Evolutionary conservation across 441 rosid species (phyloP), one percentile per base, ranked within the genome.

Genomic region (Arabidopsis hybrid): DNA sequence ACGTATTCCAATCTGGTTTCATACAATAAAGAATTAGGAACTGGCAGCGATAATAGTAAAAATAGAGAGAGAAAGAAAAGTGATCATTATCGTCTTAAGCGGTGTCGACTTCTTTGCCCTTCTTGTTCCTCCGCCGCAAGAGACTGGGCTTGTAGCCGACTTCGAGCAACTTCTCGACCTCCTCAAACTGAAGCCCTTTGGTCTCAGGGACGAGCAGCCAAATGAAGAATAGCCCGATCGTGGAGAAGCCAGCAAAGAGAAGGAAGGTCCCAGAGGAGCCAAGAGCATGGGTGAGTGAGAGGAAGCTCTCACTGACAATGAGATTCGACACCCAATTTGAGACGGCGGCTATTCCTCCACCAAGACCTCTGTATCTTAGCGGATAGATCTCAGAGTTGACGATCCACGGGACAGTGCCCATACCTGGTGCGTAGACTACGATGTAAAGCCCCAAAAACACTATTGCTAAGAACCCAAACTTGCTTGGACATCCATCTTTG

Each of bases 341-440:
- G 0, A 90, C 92, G 0, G 97, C 96, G 0, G 97, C 98, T 2
- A 93, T 87, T 3, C 96, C 96, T 79, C 97, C 98, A 0, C 98
- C 89, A 1, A 88, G 14, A 5, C 97, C 98, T 91, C 97, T 81
- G 58, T 91, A 93, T 35, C 85, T 80, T 8, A 91, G 73, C 0
- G 98, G 98, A 75, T 94, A 94, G 21, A 95, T 92, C 84, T 92
- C 97, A 2, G 97, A 95, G 86, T 92, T 95, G 6, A 95, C 85
- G 3, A 91, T 85, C 99, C 99, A 88, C 0, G 97, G 99, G 3
- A 78, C 94, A 0, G 93, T 88, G 1, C 99, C 97, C 94, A 94
- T 91, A 17, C 99, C 97, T 5, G 97, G 97, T 0, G 99, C 83
- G 56, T 85, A 92, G 16, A 78, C 68, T 7, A 95, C 78, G 11